A percentile compares a stretch with the other conserved stretches of the same genome.
Evolutionary conservation across 2,329 filamentous ascomycete genomes (phyloP).

Genomic region (Claviceps fusiformis): DNA sequence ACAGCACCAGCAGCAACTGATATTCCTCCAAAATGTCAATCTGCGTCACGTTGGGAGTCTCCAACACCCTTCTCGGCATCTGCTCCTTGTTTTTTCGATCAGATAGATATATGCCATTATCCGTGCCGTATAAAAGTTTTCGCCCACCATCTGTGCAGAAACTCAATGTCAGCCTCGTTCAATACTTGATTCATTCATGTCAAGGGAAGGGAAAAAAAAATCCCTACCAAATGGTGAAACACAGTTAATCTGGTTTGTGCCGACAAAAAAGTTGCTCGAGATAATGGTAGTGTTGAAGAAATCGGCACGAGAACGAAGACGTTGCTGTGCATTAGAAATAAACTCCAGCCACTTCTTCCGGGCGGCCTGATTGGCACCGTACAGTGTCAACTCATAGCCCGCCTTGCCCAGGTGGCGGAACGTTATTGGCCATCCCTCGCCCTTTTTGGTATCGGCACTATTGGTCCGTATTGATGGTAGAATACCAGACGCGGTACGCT

Average conservation of each 20-base stretch:
- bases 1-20: constrained; percentile 75
- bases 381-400: constrained; percentile 84
- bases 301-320: constrained; percentile 71
- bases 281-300: constrained; percentile 69
- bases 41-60: constrained; percentile 78
- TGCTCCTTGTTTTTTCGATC: constrained; percentile 81
- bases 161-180: not conserved
- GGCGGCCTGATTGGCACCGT: constrained; percentile 70
- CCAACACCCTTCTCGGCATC: constrained; percentile 69
- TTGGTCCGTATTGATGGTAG: constrained; percentile 42
- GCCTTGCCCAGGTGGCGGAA: constrained; percentile 94
- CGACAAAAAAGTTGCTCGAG: constrained; percentile 45
- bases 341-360: constrained; percentile 95
- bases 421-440: constrained; percentile 82
- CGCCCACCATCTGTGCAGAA: constrained; percentile 63
- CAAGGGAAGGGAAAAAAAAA: not conserved
- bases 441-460: constrained; percentile 40
- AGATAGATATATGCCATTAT: constrained; percentile 82
- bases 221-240: constrained; percentile 74
- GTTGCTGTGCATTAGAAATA: constrained; percentile 81
- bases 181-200: no score
- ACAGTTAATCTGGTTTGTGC: constrained; percentile 78
- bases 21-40: constrained; percentile 96
- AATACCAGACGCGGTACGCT: constrained; percentile 78
- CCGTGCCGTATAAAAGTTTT: constrained; percentile 88